These are phyloP conservation scores for Fusarium equiseti DNA, from an alignment of 2,329 filamentous ascomycete genomes.

Conservation along the genomic window DNA sequence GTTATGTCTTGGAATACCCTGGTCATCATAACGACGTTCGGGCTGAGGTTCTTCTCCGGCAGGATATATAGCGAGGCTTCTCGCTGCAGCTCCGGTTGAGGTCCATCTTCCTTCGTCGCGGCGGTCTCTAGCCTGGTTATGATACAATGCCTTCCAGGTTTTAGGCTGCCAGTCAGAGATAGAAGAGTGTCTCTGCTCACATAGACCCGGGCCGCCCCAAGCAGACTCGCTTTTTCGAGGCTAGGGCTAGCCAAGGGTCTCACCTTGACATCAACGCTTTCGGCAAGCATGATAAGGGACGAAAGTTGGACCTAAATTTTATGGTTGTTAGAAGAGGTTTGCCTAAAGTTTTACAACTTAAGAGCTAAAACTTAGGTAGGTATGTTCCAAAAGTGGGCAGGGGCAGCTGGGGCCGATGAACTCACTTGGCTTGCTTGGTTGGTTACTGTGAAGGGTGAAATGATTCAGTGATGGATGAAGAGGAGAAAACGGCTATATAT, in stretches of 20 bases:
- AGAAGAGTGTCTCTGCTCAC: slow-evolving; percentile 62
- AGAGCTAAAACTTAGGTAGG: background rate
- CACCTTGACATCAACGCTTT: slow-evolving; percentile 56
- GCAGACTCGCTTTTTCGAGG: slow-evolving; percentile 57
- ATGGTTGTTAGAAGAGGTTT: background rate
- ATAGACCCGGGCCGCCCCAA: slow-evolving; percentile 61
- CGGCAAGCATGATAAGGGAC: slow-evolving; percentile 48
- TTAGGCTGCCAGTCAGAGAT: slow-evolving; percentile 57
- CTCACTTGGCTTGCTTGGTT: background rate
- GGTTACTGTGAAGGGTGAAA: background rate
- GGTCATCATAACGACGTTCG: slow-evolving; percentile 77
- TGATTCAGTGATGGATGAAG: background rate
- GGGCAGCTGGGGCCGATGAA: background rate
- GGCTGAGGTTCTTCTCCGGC: slow-evolving; percentile 71
- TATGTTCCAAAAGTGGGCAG: background rate
- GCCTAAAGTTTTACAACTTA: background rate
- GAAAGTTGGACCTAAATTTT: background rate
- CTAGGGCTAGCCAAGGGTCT: slow-evolving; percentile 57
- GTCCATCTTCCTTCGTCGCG: slow-evolving; percentile 12
- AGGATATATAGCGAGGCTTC: slow-evolving; percentile 65
- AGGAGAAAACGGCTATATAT: background rate
- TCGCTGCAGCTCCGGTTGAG: slow-evolving; percentile 44
- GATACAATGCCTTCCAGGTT: slow-evolving; percentile 58
- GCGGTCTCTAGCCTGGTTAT: slow-evolving; percentile 51
- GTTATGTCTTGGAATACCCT: slow-evolving; percentile 79